Percentiles rank a stretch among this genome's conserved stretches.
Conservation (phyloP, 257 asterid genomes). For the Nicotiana noctiflora region DNA sequence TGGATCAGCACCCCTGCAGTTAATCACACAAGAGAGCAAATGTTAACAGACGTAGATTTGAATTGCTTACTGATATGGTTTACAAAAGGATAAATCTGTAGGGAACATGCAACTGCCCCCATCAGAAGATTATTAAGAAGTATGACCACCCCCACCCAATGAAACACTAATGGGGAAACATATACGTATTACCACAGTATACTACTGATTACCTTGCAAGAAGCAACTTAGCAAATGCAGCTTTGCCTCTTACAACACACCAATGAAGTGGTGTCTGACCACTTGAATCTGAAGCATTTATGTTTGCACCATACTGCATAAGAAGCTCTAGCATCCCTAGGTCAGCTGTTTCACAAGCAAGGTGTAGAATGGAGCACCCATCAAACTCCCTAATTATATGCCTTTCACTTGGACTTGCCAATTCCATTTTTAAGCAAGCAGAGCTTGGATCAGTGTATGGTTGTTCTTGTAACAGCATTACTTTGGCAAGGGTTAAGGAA, state of each 20-base stretch:
- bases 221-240: conserved; percentile 67
- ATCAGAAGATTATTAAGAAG: not conserved
- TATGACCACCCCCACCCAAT: not conserved
- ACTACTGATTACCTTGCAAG: conserved; percentile 53
- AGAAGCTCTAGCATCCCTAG: conserved; percentile 97
- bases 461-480: conserved; percentile 81
- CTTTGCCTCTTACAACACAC: conserved; percentile 58
- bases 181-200: not conserved
- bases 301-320: conserved; percentile 81
- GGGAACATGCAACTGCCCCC: not conserved
- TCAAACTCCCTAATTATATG: conserved; percentile 31
- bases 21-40: not conserved
- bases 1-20: conserved; percentile 86
- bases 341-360: conserved; percentile 88
- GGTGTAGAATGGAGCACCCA: conserved; percentile 82
- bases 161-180: not conserved
- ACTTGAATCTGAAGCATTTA: conserved; percentile 67
- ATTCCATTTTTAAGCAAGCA: conserved; percentile 36
- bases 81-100: not conserved
- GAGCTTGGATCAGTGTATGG: conserved; percentile 36
- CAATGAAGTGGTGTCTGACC: conserved; percentile 76
- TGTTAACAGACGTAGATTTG: not conserved
- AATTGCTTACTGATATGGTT: not conserved
- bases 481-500: conserved; percentile 90
- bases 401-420: conserved; percentile 41